Evolutionary conservation across 768 basidiomycete species (phyloP), one percentile per base, ranked within the genome.

Genomic region (Coprinopsis strossmayeri): DNA sequence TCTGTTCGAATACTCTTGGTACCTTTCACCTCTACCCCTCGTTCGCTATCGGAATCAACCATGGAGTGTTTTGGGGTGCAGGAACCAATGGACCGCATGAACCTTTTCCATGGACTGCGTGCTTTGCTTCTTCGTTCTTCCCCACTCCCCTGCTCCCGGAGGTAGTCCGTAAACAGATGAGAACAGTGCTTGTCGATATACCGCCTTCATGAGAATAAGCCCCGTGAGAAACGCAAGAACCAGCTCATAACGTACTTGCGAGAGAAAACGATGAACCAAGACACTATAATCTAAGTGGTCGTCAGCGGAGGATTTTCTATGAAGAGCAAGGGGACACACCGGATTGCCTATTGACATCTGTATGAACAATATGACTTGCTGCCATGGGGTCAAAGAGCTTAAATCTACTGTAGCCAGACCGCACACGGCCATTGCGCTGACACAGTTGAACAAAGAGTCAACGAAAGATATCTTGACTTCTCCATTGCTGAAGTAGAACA

Each of bases 401-500:
- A 87, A 59, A 61, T 89, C 79, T 50, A 87, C 71, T 5, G 86
- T 80, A 44, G 76, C 74, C 35, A 87, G 69, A n/a, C 87, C 87
- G 67, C 81, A 88, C 48, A 87, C 83, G 3, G 82, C 82, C 71
- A 91, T 80, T 12, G 86, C 79, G 62, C 81, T 86, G 59, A 88
- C 78, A 50, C 79, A 86, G 63, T 78, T 79, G 71, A 81, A 93
- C 27, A 92, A 73, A 3, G 80, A 74, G 60, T 93, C 91, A 61
- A 90, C 72, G 62, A 87, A 93, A 17, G 77, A 57, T 30, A 92
- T 76, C 38, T 76, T 81, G 57, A 77, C 78, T 40, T 69, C 65
- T 35, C 87, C 91, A 72, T 92, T 92, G 65, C 77, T 78, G 21
- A 81, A 90, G 59, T 88, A 96, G 59, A 96, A 79, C 45, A 97